Evolutionary conservation across 2,329 filamentous ascomycete species (phyloP).

Genomic region (Verticillium isaacii): DNA sequence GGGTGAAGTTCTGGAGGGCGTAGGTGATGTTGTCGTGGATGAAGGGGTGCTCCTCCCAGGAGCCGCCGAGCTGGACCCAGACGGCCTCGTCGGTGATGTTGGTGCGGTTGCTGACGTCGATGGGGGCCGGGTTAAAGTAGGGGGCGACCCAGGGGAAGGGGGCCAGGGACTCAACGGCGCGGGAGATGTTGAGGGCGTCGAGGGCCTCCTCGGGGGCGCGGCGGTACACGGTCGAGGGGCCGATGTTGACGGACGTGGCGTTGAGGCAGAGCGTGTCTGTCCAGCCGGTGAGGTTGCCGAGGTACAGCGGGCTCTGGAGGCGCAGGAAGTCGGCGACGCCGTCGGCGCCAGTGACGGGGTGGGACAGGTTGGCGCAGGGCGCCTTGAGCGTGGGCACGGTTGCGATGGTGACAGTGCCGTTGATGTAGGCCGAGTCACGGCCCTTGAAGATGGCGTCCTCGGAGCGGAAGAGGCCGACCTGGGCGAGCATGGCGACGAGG

Average conservation of each 20-base stretch:
- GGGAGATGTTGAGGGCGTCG: constrained; percentile 5
- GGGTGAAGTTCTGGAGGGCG: constrained; percentile 31
- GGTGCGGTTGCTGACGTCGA: constrained; percentile 16
- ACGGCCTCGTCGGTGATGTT: constrained; percentile 29
- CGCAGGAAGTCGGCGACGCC: constrained; percentile 23
- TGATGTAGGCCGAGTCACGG: constrained; percentile 32
- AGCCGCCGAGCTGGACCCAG: constrained; percentile 33
- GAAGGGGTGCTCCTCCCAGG: constrained; percentile 35
- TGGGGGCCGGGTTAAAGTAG: constrained; percentile 6
- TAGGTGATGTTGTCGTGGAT: constrained; percentile 32
- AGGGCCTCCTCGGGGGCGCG: constrained; percentile 14
- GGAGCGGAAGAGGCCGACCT: constrained; percentile 29
- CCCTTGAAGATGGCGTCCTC: constrained; percentile 30
- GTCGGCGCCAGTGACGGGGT: constrained; percentile 17
- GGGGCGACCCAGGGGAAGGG: constrained; percentile 4
- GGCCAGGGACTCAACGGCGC: neutral
- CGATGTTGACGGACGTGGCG: constrained; percentile 19
- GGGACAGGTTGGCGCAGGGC: constrained; percentile 22
- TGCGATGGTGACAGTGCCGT: constrained; percentile 26
- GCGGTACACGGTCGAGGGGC: constrained; percentile 23
- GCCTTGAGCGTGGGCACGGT: constrained; percentile 8
- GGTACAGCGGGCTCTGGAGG: constrained; percentile 19
- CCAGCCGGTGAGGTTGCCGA: constrained; percentile 24
- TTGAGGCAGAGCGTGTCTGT: constrained; percentile 28
- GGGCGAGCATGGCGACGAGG: constrained; percentile 30